Evolutionary conservation across 2,329 filamentous ascomycete species (phyloP), one percentile per base, ranked within the genome.

Genomic region (Monosporascus ibericus): DNA sequence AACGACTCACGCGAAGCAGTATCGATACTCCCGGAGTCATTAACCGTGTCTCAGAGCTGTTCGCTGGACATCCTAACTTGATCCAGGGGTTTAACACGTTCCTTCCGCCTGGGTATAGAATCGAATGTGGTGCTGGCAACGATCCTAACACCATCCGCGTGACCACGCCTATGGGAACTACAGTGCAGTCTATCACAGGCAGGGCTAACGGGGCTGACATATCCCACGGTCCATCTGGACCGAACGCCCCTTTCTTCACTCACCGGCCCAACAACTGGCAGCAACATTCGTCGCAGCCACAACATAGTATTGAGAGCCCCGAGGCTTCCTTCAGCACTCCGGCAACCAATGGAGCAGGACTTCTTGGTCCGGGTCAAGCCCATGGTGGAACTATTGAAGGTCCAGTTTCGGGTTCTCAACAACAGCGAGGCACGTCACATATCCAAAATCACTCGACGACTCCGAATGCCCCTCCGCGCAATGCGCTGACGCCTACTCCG

Each of bases 61-160:
- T 99, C 67, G 92, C 92, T 22, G 94, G 94, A 3, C 92, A 99
- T 64, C 94, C 94, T 3, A 94, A 89, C 66, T 79, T 95, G 25
- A 97, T 99, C 48, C 92, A 97, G 70, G 94, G 94, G 0, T 99
- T 99, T 70, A 99, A 99, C 67, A 99, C 94, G 0, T 99, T 99
- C 68, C 75, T 99, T 8, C 94, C 94, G 3, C 92, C 92, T 0
- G 92, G 94, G 2, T 99, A 99, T 68, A 82, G 94, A 53, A 99
- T 99, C 55, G 94, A 99, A 68, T 99, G 94, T 64, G 92, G 92
- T 30, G 86, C 90, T 17, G 90, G 90, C 36, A 92, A 95, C 59
- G 92, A 97, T 63, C 92, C 92, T 1, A 96, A 96, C 66, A 91
- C 91, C 3, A 99, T 99, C 58, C 81, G 95, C 58, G 94, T 99